Evolutionary conservation across 352 stramenopile genomes (phyloP).

Genomic region (Plasmopara halstedii): DNA sequence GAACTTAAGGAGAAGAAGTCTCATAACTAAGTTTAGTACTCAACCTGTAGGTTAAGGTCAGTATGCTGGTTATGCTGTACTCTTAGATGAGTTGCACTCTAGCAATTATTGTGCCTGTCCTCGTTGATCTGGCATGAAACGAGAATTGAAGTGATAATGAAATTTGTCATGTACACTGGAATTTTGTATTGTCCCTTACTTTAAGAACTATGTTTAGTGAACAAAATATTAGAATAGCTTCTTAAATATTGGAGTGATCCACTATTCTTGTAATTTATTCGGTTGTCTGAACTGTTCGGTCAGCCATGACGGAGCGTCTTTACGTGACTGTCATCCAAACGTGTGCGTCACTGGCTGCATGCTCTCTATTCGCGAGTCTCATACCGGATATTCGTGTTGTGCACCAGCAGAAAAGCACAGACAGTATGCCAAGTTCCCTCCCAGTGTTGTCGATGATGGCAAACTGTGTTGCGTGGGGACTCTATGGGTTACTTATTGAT

Average conservation of each 20-base stretch:
- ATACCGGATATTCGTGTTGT: slow-evolving; percentile 30
- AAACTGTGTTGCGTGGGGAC: slow-evolving; percentile 50
- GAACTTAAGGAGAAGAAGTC: slow-evolving; percentile 68
- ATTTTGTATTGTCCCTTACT: no score
- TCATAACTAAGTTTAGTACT: slow-evolving; percentile 52
- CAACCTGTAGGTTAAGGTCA: slow-evolving; percentile 9
- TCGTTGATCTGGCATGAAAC: slow-evolving; percentile 13
- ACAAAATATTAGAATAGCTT: no score
- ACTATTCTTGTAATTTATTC: no score
- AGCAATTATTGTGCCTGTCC: not conserved
- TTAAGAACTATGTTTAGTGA: no score
- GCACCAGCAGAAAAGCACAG: slow-evolving; percentile 22
- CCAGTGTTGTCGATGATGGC: slow-evolving; percentile 52
- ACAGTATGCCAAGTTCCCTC: slow-evolving; percentile 28
- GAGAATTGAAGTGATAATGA: slow-evolving; percentile 2
- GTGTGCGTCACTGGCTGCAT: slow-evolving; percentile 34
- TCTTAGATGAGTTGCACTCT: slow-evolving; percentile 11
- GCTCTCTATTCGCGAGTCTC: slow-evolving; percentile 40
- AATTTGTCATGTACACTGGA: not conserved
- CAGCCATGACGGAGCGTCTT: slow-evolving; percentile 19
- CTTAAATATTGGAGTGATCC: no score
- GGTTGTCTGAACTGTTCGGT: no score
- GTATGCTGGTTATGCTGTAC: slow-evolving; percentile 13
- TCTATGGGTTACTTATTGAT: slow-evolving; percentile 40
- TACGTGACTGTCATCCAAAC: slow-evolving; percentile 29